Evolutionary conservation across 2,329 filamentous ascomycete species (phyloP).

Genomic region (Colletotrichum coccodes): DNA sequence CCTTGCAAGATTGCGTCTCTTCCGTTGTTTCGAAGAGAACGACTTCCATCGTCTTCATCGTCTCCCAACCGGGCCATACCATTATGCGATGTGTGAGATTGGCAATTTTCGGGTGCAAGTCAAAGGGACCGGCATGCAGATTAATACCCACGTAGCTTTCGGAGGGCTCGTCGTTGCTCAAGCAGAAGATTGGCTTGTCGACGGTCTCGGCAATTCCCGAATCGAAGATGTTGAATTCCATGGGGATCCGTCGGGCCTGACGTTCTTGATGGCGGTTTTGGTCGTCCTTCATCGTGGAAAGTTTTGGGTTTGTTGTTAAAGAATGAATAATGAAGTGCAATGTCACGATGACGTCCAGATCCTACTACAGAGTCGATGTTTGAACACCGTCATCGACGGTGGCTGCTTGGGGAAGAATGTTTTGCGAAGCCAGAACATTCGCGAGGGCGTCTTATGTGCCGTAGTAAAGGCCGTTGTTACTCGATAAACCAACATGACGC

Average conservation of each 20-base stretch:
- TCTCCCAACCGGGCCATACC: neutral
- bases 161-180: slow-evolving; percentile 4
- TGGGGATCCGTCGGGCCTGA: neutral
- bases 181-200: neutral
- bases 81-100: neutral
- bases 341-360: too few species aligned
- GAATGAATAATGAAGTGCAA: too few species aligned
- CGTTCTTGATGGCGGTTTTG: neutral
- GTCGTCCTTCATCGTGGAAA: neutral
- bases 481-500: neutral
- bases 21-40: neutral
- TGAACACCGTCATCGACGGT: neutral
- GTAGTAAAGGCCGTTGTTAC: neutral
- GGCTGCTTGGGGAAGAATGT: neutral
- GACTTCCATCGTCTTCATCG: neutral
- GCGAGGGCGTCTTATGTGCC: neutral
- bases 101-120: neutral
- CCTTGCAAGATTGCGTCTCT: too few species aligned
- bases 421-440: neutral
- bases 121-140: slow-evolving; percentile 2
- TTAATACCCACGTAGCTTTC: slow-evolving; percentile 1
- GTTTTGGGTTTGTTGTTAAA: neutral
- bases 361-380: too few species aligned
- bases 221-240: slow-evolving; percentile 1
- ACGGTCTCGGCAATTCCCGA: neutral